Percentiles rank a stretch among this genome's conserved stretches.
phyloP scores from a whole-genome alignment of 768 basidiomycete genomes.

The Gymnopilus dilepis region DNA sequence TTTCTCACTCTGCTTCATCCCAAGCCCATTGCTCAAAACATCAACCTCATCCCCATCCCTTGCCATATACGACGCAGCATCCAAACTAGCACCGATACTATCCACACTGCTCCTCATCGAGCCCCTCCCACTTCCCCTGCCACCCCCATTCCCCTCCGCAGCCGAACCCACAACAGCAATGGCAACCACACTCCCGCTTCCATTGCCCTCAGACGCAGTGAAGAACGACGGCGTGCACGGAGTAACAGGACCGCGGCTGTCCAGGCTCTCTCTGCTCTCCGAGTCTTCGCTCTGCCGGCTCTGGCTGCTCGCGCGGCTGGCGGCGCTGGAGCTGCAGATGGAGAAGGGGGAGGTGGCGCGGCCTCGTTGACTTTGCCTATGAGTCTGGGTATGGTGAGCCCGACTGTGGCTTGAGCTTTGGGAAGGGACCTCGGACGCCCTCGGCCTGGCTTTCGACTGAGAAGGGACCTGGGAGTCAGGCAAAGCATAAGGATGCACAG shows the following conservation, averaged over 20 bases:
- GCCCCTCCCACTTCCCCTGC: not conserved
- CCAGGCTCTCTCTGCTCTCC: constrained; percentile 7
- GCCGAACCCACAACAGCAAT: not conserved
- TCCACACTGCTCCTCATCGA: not conserved
- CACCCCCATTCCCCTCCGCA: not conserved
- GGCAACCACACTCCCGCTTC: not conserved
- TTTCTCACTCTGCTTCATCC: not conserved
- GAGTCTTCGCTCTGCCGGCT: constrained; percentile 11
- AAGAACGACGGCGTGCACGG: constrained; percentile 21
- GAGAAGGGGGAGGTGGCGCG: not conserved
- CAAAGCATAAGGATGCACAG: not conserved
- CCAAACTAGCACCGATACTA: not conserved
- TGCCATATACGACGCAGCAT: not conserved
- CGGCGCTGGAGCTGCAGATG: too few relatives aligned
- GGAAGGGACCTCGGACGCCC: not conserved
- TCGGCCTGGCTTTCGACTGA: not conserved
- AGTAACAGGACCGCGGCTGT: constrained; percentile 13
- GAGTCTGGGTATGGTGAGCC: too few relatives aligned
- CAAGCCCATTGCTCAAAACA: not conserved
- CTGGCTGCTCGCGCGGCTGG: constrained; percentile 12
- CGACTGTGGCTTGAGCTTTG: too few relatives aligned
- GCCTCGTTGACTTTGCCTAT: not conserved
- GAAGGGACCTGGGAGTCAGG: not conserved
- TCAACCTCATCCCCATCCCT: not conserved
- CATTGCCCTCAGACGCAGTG: constrained; percentile 13